Evolutionary conservation across 2,329 filamentous ascomycete genomes (phyloP).

Genomic region (Fusarium sp.): DNA sequence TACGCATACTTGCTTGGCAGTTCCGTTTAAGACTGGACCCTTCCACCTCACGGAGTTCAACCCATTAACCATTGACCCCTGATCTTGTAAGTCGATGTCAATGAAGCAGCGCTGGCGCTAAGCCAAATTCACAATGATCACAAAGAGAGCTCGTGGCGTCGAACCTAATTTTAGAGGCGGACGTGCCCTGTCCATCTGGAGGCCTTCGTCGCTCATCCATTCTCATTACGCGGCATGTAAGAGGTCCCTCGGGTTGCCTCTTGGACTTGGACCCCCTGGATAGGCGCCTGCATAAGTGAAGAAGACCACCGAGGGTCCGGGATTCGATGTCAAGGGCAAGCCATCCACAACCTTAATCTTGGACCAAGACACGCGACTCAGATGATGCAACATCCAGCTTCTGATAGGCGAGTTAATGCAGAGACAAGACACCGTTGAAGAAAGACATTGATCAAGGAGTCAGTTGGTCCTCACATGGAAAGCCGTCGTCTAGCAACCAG

Average conservation of each 20-base stretch:
- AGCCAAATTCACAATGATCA: not conserved
- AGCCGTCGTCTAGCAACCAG: not conserved
- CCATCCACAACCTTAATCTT: not conserved
- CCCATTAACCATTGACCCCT: not conserved
- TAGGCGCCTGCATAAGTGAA: not conserved
- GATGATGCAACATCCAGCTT: not conserved
- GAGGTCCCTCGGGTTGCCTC: constrained; percentile 22
- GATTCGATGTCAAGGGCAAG: not conserved
- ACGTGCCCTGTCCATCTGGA: not conserved
- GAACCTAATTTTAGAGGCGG: constrained; percentile 10
- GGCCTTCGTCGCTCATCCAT: constrained; percentile 4
- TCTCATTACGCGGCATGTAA: constrained; percentile 18
- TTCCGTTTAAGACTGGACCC: not conserved
- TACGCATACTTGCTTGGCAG: not conserved
- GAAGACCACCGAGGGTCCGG: not conserved
- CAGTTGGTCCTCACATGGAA: not conserved
- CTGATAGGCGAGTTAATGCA: not conserved
- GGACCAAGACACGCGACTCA: not conserved
- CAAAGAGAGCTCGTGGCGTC: constrained; percentile 4
- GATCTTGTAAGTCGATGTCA: not conserved
- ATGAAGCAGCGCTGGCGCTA: constrained; percentile 2
- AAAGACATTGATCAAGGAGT: not conserved
- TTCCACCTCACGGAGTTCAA: not conserved
- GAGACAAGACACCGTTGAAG: not conserved
- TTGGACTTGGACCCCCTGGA: constrained; percentile 4